Conservation (phyloP, 2,329 filamentous ascomycete species). For the Colletotrichum sublineola region DNA sequence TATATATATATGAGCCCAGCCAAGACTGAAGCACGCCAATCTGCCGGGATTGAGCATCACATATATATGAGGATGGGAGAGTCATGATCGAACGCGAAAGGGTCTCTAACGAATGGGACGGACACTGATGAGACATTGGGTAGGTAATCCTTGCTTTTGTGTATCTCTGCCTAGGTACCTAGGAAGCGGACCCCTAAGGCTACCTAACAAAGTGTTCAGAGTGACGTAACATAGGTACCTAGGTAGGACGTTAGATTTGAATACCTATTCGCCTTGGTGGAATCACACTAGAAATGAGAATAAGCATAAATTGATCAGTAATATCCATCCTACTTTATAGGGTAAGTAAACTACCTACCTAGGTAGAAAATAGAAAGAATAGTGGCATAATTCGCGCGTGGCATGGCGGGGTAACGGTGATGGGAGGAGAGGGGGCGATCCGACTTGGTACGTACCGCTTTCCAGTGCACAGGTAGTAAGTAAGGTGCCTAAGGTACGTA, state of each 20-base stretch:
- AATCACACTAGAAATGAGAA: no score
- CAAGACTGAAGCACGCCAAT: background rate
- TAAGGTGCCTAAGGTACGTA: no score
- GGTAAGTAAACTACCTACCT: no score
- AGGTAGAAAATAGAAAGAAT: no score
- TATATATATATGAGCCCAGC: constrained; percentile 5
- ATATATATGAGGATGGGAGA: background rate
- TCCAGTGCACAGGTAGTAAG: no score
- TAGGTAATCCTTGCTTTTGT: no score
- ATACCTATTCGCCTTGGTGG: no score
- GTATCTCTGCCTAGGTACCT: background rate
- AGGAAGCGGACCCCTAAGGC: background rate
- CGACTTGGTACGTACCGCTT: background rate
- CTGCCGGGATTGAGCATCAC: background rate
- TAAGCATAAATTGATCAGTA: no score
- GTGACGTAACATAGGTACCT: background rate
- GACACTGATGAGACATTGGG: background rate
- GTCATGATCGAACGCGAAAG: background rate
- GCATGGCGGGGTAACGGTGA: background rate
- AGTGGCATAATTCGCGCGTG: background rate
- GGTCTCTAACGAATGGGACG: background rate
- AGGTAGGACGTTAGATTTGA: background rate
- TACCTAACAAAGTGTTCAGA: background rate
- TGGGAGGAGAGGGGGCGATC: no score
- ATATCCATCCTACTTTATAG: background rate